These are phyloP conservation scores for Neurospora sp. DNA, from an alignment of 495 filamentous ascomycete species.

Conservation along the genomic window DNA sequence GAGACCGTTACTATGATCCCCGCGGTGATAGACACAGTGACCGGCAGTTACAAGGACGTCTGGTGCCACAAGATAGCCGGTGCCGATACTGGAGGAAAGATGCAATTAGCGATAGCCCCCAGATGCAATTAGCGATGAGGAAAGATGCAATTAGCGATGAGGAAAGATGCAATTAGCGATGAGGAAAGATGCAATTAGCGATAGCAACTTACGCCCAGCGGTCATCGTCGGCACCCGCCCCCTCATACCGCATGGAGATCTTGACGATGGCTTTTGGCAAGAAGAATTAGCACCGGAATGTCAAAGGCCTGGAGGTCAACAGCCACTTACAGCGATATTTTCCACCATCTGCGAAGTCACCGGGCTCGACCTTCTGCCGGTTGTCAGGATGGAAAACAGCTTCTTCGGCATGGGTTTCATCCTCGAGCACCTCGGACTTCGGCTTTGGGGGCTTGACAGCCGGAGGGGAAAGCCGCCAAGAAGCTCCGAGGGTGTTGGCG, in stretches of 20 bases:
- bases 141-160: too few species aligned
- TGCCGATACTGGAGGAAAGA: not conserved
- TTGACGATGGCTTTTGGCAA: not conserved
- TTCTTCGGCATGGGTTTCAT: too few species aligned
- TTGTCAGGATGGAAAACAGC: not conserved
- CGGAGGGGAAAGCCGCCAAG: too few species aligned
- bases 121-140: too few species aligned
- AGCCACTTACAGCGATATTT: not conserved
- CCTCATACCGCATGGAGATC: not conserved
- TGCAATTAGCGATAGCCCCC: too few species aligned
- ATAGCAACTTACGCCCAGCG: not conserved
- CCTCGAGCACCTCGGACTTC: too few species aligned
- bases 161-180: too few species aligned
- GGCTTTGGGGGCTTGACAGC: too few species aligned
- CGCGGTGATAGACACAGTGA: not conserved
- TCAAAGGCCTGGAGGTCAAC: too few species aligned
- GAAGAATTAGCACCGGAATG: not conserved
- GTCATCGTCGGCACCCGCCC: rapidly evolving
- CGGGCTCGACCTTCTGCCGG: rapidly evolving
- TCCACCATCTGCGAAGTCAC: not conserved
- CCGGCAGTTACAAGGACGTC: not conserved
- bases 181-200: too few species aligned
- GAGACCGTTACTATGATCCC: not conserved
- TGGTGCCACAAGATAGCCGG: not conserved
- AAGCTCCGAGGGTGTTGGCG: too few species aligned